Conservation (phyloP, 2,329 filamentous ascomycete genomes). For the Sporothrix brasiliensis region DNA sequence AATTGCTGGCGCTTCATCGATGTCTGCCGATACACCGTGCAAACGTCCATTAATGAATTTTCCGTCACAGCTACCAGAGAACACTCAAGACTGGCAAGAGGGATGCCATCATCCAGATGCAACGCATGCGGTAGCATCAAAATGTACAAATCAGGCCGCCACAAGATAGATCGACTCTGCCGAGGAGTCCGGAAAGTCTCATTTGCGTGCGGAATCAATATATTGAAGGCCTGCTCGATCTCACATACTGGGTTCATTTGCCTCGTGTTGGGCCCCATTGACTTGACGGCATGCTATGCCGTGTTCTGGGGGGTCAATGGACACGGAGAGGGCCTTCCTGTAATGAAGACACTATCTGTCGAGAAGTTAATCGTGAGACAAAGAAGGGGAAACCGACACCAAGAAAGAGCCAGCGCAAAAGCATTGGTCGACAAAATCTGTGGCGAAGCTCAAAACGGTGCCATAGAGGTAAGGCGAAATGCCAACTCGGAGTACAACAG, state of each 20-base stretch:
- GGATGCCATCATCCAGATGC: slow-evolving; percentile 19
- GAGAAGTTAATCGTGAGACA: too few relatives aligned
- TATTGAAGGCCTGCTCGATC: too few relatives aligned
- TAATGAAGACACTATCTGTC: neutral
- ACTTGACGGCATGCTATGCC: neutral
- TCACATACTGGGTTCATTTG: neutral
- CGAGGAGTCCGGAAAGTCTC: slow-evolving; percentile 5
- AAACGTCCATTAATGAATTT: slow-evolving; percentile 1
- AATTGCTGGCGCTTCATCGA: slow-evolving; percentile 7
- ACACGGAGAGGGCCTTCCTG: neutral
- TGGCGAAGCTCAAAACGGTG: neutral
- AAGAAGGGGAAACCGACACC: neutral
- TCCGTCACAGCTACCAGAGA: slow-evolving; percentile 2
- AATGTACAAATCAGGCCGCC: slow-evolving; percentile 29
- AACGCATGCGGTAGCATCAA: slow-evolving; percentile 21
- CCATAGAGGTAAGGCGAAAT: slow-evolving; percentile 10
- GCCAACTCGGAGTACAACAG: neutral
- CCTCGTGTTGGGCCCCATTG: neutral
- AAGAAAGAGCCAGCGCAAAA: neutral
- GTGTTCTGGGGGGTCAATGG: neutral
- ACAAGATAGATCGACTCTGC: slow-evolving; percentile 20
- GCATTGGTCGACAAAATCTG: neutral
- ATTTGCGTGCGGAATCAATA: neutral
- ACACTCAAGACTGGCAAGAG: neutral
- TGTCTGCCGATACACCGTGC: slow-evolving; percentile 8